These are phyloP conservation scores for Amanita exitialis DNA, from an alignment of 768 basidiomycete species.

Conservation along the genomic window DNA sequence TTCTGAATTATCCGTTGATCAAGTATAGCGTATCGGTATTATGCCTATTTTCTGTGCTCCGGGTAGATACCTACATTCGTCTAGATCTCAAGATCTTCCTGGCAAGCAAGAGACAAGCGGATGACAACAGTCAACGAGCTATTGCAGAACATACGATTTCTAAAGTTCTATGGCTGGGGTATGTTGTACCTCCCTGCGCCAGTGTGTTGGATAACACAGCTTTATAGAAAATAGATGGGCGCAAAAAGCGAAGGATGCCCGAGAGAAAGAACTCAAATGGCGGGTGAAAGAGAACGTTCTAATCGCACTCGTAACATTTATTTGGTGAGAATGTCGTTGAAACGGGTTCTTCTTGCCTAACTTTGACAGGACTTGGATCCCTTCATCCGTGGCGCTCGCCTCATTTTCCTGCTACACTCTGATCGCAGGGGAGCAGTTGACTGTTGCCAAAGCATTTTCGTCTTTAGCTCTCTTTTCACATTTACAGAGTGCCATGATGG, in stretches of 20 bases:
- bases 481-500: conserved; percentile 58
- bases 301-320: conserved; percentile 53
- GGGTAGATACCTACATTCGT: neutral
- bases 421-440: conserved; percentile 52
- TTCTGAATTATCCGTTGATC: conserved; percentile 59
- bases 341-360: neutral
- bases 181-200: conserved; percentile 9
- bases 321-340: conserved; percentile 35
- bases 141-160: conserved; percentile 61
- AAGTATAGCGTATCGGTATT: conserved; percentile 55
- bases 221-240: conserved; percentile 51
- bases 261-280: conserved; percentile 59
- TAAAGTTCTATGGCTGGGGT: conserved; percentile 78
- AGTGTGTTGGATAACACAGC: neutral
- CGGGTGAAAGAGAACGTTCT: conserved; percentile 55
- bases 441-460: conserved; percentile 76
- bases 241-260: conserved; percentile 34
- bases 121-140: conserved; percentile 72
- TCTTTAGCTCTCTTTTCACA: conserved; percentile 69
- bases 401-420: conserved; percentile 62
- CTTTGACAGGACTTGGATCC: conserved; percentile 56
- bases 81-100: conserved; percentile 46
- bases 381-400: conserved; percentile 53
- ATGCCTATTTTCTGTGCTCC: conserved; percentile 5
- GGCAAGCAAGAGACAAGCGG: conserved; percentile 56